Conservation (phyloP, 192 early-diverging fungal genomes). For the Backusella sp. region DNA sequence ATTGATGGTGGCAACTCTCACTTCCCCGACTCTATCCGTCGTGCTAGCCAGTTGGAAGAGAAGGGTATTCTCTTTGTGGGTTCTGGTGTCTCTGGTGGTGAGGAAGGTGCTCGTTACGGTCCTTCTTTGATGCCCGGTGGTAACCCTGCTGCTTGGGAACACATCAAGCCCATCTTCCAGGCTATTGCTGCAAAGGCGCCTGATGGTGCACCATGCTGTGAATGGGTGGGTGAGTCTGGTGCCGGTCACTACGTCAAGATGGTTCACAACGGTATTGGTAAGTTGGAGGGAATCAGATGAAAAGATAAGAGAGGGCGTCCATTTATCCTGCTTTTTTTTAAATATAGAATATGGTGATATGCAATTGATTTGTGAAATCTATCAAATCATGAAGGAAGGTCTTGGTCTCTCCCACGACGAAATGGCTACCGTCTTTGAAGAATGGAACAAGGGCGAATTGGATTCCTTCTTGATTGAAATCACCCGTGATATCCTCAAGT, state of each 20-base stretch:
- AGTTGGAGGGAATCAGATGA: not conserved
- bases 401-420: constrained; percentile 81
- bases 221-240: constrained; percentile 98
- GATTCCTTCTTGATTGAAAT: constrained; percentile 98
- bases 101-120: constrained; percentile 96
- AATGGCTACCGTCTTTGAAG: constrained; percentile 82
- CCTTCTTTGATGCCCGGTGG: constrained; percentile 98
- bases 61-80: constrained; percentile 96
- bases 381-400: constrained; percentile 89
- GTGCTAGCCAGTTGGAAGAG: constrained; percentile 81
- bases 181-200: constrained; percentile 88
- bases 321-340: not conserved
- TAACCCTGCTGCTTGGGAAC: constrained; percentile 87
- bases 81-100: constrained; percentile 97
- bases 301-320: not conserved
- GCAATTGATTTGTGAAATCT: constrained; percentile 97
- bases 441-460: constrained; percentile 98
- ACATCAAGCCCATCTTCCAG: constrained; percentile 97
- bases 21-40: constrained; percentile 94
- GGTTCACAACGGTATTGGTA: constrained; percentile 98
- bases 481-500: constrained; percentile 89
- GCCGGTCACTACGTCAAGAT: constrained; percentile 99
- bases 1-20: constrained; percentile 99
- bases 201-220: constrained; percentile 91
- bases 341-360: constrained; percentile 91